Evolutionary conservation across 768 basidiomycete genomes (phyloP), one percentile per base, ranked within the genome.

Genomic region (Termitomyces sp.): DNA sequence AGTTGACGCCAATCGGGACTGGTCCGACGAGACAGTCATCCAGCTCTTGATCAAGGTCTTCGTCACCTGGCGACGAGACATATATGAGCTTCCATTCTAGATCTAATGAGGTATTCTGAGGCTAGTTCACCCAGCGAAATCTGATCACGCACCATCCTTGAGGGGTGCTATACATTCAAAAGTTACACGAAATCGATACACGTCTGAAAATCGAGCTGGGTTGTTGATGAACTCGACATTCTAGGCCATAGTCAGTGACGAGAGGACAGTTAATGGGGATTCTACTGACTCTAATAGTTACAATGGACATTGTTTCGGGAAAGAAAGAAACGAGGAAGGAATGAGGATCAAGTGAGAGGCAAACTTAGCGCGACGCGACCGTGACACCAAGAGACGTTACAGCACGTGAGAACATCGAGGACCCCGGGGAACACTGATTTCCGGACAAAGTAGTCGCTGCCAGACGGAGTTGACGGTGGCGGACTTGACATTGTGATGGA

Each of bases 81-180:
- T 96, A 98, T 45, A 97, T 94, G 62, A 99, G 86, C 62, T 87
- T 87, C 97, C 97, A 99, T 71, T 99, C 97, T 60, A 99, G 84
- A 72, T 99, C 97, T 96, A 55, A 19, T 21, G 25, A 19, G 10
- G 37, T 19, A 42, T 8, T 17, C 40, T 6, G 40, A 52, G 23
- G 39, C 56, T 28, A 45, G 35, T 27, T 51, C 25, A 23, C 17
- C 2, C 2, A 44, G 23, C n/a, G 35, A 17, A 34, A 21, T 37
- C 21, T 42, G 4, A 40, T 30, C 11, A 37, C 41, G 23, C 35
- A 91, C 94, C 95, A 64, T 98, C 95, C 65, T 87, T 84, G 51
- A 98, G 79, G 6, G 86, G 85, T 11, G 94, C 88, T 63, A 98
- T 93, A 69, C 94, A 98, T 69, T 98, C 97, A 63, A 99, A 99